Evolutionary conservation across 2,329 filamentous ascomycete species (phyloP), one percentile per base, ranked within the genome.

Genomic region (Bimuria novae-zelandiae): DNA sequence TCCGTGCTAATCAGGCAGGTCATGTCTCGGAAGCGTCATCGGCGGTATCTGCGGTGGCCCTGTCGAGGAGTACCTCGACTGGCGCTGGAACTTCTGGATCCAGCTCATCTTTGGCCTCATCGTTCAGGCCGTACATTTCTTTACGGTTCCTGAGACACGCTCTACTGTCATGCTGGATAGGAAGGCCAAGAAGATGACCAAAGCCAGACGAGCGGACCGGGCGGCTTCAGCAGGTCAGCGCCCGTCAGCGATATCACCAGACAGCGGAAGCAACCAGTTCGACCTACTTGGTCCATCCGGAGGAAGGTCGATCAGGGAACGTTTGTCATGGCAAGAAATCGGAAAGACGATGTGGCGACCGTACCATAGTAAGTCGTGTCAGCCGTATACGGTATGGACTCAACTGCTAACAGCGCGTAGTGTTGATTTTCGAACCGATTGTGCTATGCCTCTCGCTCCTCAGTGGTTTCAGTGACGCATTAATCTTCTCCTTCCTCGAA

Each of bases 31-130:
- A n/a, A 87, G 87, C 1, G 84, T 90, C 6, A 78, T 92, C 1
- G 89, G 89, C 0, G 89, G 89, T 6, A 86, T 92, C 88, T 88
- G 90, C 19, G 89, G 89, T 62, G 89, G 88, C 0, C 90, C 90
- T 60, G 83, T 87, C 16, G 82, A 91, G 69, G 73, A 82, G 29
- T 84, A 83, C 59, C 77, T 89, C 1, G 76, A 83, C 14, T 93
- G 89, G 89, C 81, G 82, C 58, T 92, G 86, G 86, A 84, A 81
- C 52, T 91, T 93, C 71, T 94, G 89, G 89, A 88, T 92, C 57
- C 89, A 92, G 73, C 83, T 94, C 55, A 90, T 92, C 59, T 87
- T 94, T 49, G 90, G 90, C 22, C 84, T 74, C 4, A 79, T 83
- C 23, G 83, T 90, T 2, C 89, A 93, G 65, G 19, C 82, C 3